Percentiles rank a stretch among this genome's conserved stretches.
Conservation (phyloP, 306 rosid species). For the Parietaria judaica region DNA sequence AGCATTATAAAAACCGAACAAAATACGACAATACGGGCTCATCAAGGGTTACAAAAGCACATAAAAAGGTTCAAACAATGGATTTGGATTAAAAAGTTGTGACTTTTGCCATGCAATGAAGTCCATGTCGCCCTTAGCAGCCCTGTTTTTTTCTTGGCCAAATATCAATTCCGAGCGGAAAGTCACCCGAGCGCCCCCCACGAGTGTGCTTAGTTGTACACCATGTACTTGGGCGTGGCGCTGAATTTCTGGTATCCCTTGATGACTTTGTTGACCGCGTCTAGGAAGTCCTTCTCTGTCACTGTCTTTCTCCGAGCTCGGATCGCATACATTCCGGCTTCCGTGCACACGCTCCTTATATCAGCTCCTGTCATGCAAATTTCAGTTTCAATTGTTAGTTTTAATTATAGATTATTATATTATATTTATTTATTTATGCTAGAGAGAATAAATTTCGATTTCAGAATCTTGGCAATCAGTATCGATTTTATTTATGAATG, state of each 20-base stretch:
- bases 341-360: conserved; percentile 95
- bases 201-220: conserved; percentile 57
- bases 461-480: conserved; percentile 25
- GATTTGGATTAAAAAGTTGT: conserved; percentile 6
- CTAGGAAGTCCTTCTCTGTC: conserved; percentile 96
- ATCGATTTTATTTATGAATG: no score
- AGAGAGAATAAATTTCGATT: not conserved
- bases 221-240: conserved; percentile 99
- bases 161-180: conserved; percentile 7
- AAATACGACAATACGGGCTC: not conserved
- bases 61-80: conserved; percentile 8
- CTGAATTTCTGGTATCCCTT: conserved; percentile 99
- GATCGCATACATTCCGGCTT: conserved; percentile 98
- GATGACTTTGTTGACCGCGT: conserved; percentile 95
- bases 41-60: conserved; percentile 1
- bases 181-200: not conserved
- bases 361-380: conserved; percentile 64
- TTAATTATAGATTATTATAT: no score
- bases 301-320: conserved; percentile 97
- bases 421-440: no score
- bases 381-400: not conserved
- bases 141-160: not conserved
- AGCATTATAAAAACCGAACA: not conserved
- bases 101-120: conserved; percentile 10
- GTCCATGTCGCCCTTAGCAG: not conserved